Base-by-base conservation (phyloP, 305 asterid genomes). In the Rubia balearica region DNA sequence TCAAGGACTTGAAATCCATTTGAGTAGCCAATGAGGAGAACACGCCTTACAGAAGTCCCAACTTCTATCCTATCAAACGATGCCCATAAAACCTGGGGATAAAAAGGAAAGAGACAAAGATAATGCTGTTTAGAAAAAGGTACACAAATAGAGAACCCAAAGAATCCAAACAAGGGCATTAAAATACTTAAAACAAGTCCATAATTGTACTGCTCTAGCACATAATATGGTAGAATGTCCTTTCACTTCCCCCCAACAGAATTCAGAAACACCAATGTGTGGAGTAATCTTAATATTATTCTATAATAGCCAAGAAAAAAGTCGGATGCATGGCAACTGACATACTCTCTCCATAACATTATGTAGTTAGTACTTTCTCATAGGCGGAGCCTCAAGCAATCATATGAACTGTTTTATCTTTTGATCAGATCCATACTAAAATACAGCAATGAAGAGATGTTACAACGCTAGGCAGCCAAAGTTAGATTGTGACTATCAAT, bases 1-100 rank as follows among this genome's bases (percentile, higher is more conserved):
- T 95, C 96, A 24, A 95, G 84, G 67, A 95, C 96, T 86, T 95
- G 99, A 82, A 92, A 95, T 48, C 99, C 99, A 74, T 86, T 90
- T 46, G 85, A 76, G 76, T 95, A 92, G 70, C 99, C 99, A 75
- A 92, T 85, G 57, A 95, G 86, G 43, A 95, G 92, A 63, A 95
- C 91, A 36, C 81, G 91, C 72, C 86, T 84, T 72, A 78, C 62
- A 76, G 86, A 77, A 48, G 88, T 71, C 67, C 83, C 77, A 65
- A 86, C 80, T 83, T 92, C 91, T 71, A 95, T 81, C 74, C 79
- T 81, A 87, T 95, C 99, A 85, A 95, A 95, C 78, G 96, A 96
- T 81, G 97, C 94, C 97, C 99, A 95, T 65, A 89, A 77, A 59
- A 95, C 98, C 99, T 95, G 91, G 61, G 46, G 56, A 41, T 30